These are phyloP conservation scores for Trametes punicea DNA, from an alignment of 768 basidiomycete species.

Conservation along the genomic window DNA sequence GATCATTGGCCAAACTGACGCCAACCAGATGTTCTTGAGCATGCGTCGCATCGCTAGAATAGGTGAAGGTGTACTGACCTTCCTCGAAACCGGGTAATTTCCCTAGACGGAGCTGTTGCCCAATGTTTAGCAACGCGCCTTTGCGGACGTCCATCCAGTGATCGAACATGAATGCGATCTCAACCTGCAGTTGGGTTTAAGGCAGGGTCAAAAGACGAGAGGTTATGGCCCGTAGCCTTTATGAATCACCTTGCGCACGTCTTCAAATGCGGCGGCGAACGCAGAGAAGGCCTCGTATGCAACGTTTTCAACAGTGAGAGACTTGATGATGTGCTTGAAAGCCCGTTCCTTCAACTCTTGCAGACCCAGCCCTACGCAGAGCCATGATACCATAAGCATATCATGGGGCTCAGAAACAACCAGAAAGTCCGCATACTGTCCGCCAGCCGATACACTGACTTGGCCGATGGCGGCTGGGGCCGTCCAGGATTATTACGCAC, in stretches of 20 bases:
- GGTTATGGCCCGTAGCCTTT: neutral
- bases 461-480: conserved; percentile 77
- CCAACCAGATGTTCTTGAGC: neutral
- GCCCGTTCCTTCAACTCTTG: conserved; percentile 71
- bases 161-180: conserved; percentile 74
- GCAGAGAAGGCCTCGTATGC: conserved; percentile 84
- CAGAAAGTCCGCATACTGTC: conserved; percentile 53
- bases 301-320: conserved; percentile 75
- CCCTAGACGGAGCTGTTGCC: conserved; percentile 81
- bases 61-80: conserved; percentile 39
- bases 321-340: conserved; percentile 71
- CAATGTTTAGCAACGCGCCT: conserved; percentile 78
- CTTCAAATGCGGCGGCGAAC: conserved; percentile 78
- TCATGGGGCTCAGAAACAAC: neutral
- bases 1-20: conserved; percentile 63
- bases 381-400: neutral
- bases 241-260: conserved; percentile 62
- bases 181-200: conserved; percentile 37
- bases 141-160: conserved; percentile 81
- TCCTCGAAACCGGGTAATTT: conserved; percentile 88
- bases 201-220: neutral
- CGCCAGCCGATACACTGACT: conserved; percentile 79
- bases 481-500: conserved; percentile 51
- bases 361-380: conserved; percentile 59
- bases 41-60: neutral